These are phyloP conservation scores for Backusella luteola DNA, from an alignment of 192 early-diverging fungal genomes.

Conservation along the genomic window DNA sequence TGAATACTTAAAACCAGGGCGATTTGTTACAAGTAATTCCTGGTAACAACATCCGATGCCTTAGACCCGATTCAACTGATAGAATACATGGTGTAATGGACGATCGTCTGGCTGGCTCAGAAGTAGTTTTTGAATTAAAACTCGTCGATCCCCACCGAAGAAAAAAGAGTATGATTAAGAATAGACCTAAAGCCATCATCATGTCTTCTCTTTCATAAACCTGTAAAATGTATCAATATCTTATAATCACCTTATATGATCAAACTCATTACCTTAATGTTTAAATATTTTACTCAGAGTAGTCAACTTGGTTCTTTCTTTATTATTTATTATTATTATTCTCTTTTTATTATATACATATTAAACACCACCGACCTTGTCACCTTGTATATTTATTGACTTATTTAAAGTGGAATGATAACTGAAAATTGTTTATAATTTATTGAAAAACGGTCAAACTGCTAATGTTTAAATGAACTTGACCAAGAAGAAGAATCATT, in stretches of 20 bases:
- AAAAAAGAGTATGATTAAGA: constrained; percentile 1
- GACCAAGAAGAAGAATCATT: too few relatives aligned
- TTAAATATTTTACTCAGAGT: neutral
- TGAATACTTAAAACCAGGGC: constrained; percentile 30
- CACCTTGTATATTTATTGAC: too few relatives aligned
- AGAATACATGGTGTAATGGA: constrained; percentile 50
- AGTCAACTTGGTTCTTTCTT: neutral
- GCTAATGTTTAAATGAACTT: too few relatives aligned
- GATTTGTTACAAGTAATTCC: constrained; percentile 51
- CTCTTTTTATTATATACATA: neutral
- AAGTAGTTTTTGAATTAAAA: constrained; percentile 24
- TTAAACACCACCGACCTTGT: neutral
- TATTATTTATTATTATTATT: neutral
- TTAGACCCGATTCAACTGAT: constrained; percentile 47
- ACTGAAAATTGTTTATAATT: too few relatives aligned
- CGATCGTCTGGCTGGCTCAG: constrained; percentile 11
- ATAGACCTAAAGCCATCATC: neutral
- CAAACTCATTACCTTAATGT: neutral
- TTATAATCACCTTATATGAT: neutral
- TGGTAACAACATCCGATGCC: constrained; percentile 55
- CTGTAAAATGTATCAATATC: neutral
- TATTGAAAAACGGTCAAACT: too few relatives aligned
- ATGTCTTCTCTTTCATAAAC: neutral
- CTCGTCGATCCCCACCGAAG: constrained; percentile 3
- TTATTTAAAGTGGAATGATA: too few relatives aligned